Conservation (phyloP, 1,284 basidiomycete genomes). For the Abortiporus biennis region DNA sequence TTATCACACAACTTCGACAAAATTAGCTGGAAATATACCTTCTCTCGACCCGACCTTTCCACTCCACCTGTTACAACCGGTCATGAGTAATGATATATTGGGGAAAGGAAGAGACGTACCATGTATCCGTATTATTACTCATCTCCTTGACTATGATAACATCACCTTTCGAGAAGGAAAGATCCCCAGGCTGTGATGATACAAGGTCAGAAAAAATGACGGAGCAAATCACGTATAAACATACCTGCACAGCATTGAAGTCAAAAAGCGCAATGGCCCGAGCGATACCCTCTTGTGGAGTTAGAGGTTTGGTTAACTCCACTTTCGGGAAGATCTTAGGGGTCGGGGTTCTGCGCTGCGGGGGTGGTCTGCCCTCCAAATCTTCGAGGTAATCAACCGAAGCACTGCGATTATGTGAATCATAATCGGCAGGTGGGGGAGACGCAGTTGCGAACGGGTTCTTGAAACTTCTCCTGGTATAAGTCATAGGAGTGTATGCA, state of each 20-base stretch:
- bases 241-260: conserved; percentile 67
- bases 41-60: conserved; percentile 36
- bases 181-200: conserved; percentile 66
- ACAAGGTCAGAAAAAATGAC: neutral
- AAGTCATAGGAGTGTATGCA: conserved; percentile 20
- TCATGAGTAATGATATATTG: neutral
- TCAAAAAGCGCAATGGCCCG: conserved; percentile 78
- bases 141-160: conserved; percentile 72
- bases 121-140: conserved; percentile 74
- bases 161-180: conserved; percentile 83
- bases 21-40: conserved; percentile 53
- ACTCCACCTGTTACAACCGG: conserved; percentile 55
- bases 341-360: conserved; percentile 11
- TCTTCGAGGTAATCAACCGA: conserved; percentile 20
- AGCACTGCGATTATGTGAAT: conserved; percentile 2
- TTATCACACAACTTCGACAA: conserved; percentile 39
- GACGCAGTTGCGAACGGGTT: conserved; percentile 26
- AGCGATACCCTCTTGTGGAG: conserved; percentile 53
- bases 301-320: conserved; percentile 41
- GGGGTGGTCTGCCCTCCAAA: conserved; percentile 12
- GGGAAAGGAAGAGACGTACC: conserved; percentile 37
- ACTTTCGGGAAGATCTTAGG: conserved; percentile 40
- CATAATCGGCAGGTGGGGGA: neutral
- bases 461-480: neutral
- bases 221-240: conserved; percentile 12